These are phyloP conservation scores for Alternaria sp. DNA, from an alignment of 2,329 filamentous ascomycete species.

Conservation along the genomic window DNA sequence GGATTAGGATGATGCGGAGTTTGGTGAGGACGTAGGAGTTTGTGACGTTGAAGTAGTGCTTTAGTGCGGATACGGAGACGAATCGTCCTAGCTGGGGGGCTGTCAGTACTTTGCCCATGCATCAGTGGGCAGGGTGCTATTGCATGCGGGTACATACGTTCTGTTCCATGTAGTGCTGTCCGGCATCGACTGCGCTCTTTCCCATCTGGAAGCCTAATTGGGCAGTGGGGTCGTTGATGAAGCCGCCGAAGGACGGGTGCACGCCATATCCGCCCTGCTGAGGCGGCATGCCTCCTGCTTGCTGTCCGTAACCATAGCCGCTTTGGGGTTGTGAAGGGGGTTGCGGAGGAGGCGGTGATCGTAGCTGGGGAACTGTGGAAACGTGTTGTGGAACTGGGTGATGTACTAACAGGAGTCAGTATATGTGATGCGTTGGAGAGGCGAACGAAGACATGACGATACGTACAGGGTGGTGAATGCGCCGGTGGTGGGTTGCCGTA, in stretches of 20 bases:
- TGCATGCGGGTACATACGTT: constrained; percentile 70
- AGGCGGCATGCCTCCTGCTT: constrained; percentile 57
- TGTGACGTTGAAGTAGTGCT: constrained; percentile 99
- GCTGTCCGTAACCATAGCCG: constrained; percentile 77
- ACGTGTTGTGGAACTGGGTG: constrained; percentile 98
- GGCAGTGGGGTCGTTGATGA: constrained; percentile 94
- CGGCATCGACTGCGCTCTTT: constrained; percentile 88
- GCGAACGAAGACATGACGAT: background rate
- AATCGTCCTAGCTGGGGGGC: constrained; percentile 73
- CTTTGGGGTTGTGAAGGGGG: constrained; percentile 73
- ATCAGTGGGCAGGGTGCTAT: background rate
- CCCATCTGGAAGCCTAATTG: constrained; percentile 96
- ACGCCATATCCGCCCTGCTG: constrained; percentile 49
- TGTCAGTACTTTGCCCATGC: constrained; percentile 5
- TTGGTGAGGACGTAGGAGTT: constrained; percentile 97
- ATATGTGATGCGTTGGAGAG: background rate
- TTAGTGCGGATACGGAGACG: constrained; percentile 90
- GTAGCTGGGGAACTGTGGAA: constrained; percentile 94
- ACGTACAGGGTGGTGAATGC: constrained; percentile 79
- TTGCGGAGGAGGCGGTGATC: constrained; percentile 86
- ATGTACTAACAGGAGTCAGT: constrained; percentile 59
- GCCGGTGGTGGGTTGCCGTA: constrained; percentile 77
- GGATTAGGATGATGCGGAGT: constrained; percentile 91
- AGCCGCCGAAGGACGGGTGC: constrained; percentile 79
- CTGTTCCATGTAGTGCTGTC: constrained; percentile 93